Percentiles rank a stretch among this genome's conserved stretches.
phyloP scores from a whole-genome alignment of 75 land plant species.

The Ceratopteris richardii region DNA sequence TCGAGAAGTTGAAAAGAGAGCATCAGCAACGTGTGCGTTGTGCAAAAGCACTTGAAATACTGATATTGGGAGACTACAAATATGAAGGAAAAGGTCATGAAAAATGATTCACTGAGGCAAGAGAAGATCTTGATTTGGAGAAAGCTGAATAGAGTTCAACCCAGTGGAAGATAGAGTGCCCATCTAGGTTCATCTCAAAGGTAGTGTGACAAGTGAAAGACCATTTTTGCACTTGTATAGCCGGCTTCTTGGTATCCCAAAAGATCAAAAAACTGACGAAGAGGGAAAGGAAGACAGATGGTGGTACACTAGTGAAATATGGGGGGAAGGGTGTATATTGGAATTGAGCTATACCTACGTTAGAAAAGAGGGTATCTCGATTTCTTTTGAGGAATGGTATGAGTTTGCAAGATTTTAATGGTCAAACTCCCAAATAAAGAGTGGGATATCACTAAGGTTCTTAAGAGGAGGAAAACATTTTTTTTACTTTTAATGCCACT shows the following conservation, averaged over 20 bases:
- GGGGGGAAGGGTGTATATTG: too few relatives aligned
- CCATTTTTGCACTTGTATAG: slow-evolving; percentile 61
- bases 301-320: slow-evolving; percentile 14
- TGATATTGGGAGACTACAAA: slow-evolving; percentile 85
- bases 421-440: too few relatives aligned
- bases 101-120: slow-evolving; percentile 4
- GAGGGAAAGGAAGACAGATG: slow-evolving; percentile 5
- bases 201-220: slow-evolving; percentile 30
- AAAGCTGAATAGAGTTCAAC: neutral
- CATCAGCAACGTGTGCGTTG: slow-evolving; percentile 84
- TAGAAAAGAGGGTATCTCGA: too few relatives aligned
- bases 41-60: slow-evolving; percentile 71
- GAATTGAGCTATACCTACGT: too few relatives aligned
- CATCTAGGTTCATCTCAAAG: neutral
- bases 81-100: slow-evolving; percentile 69
- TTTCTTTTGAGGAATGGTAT: too few relatives aligned
- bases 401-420: too few relatives aligned
- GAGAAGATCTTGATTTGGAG: neutral
- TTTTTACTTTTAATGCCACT: too few relatives aligned
- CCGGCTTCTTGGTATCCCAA: slow-evolving; percentile 47
- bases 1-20: neutral
- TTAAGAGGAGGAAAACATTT: too few relatives aligned
- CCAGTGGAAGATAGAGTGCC: slow-evolving; percentile 1
- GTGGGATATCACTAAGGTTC: too few relatives aligned
- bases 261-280: slow-evolving; percentile 23